A percentile compares a stretch with the other conserved stretches of the same genome.
Conservation (phyloP, 2,329 filamentous ascomycete species). For the Xylaria sp. region DNA sequence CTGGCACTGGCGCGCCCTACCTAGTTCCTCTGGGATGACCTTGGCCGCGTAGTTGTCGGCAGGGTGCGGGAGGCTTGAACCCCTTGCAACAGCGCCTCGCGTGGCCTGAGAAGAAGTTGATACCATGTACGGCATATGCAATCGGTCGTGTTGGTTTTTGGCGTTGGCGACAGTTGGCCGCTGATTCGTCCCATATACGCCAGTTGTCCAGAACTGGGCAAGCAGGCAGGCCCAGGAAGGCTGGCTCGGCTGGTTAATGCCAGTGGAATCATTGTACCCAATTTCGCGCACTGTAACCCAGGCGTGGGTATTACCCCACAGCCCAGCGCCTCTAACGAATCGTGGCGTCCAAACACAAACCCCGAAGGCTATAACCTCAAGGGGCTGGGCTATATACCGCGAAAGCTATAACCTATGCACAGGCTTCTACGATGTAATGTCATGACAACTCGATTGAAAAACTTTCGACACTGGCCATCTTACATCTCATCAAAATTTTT, state of each 20-base stretch:
- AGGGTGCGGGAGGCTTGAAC: slow-evolving; percentile 1
- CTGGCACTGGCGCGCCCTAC: slow-evolving; percentile 1
- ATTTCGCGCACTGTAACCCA: slow-evolving; percentile 5
- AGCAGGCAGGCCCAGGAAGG: neutral
- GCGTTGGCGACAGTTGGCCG: slow-evolving; percentile 8
- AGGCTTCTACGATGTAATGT: neutral
- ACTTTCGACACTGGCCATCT: neutral
- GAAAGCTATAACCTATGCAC: neutral
- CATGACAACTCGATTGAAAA: neutral
- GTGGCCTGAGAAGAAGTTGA: slow-evolving; percentile 9
- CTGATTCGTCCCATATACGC: slow-evolving; percentile 23
- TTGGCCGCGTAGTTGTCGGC: neutral
- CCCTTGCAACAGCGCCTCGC: slow-evolving; percentile 17
- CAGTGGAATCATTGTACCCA: neutral
- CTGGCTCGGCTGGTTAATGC: too few species aligned
- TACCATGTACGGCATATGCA: too few species aligned
- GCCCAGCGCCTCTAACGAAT: slow-evolving; percentile 7
- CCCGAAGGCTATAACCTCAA: neutral
- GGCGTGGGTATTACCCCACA: slow-evolving; percentile 1
- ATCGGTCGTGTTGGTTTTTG: neutral
- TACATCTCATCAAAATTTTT: neutral
- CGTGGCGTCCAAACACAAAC: slow-evolving; percentile 6
- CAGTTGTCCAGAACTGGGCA: neutral
- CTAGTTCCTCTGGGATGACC: neutral
- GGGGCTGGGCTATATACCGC: neutral